phyloP scores from a whole-genome alignment of 305 asterid species.

The Fraxinus nigra region DNA sequence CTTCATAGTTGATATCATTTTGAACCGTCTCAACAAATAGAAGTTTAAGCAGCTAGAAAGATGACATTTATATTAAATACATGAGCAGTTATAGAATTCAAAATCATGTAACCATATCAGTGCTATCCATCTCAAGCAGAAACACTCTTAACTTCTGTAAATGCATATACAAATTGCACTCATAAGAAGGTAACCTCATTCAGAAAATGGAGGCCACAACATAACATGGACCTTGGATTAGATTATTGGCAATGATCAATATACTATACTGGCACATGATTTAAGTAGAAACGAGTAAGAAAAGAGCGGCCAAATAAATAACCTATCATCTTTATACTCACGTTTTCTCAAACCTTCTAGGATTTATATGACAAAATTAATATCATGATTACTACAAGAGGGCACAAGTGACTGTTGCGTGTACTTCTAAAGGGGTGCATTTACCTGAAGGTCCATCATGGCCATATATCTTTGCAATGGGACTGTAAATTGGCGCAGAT shows the following conservation, averaged over 20 bases:
- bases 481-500: constrained; percentile 64
- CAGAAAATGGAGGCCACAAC: not conserved
- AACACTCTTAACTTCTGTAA: not conserved
- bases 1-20: not conserved
- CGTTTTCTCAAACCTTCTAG: not conserved
- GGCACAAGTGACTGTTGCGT: not conserved
- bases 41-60: not conserved
- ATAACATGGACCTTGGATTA: not conserved
- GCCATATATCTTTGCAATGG: constrained; percentile 88
- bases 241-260: not conserved
- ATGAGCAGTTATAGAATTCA: not conserved
- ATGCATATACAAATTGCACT: not conserved
- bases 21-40: not conserved
- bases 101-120: not conserved
- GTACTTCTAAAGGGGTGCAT: not conserved
- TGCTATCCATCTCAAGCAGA: not conserved
- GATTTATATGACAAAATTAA: not conserved
- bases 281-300: too few species aligned
- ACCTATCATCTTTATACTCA: not conserved
- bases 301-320: not conserved
- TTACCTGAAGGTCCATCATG: constrained; percentile 97
- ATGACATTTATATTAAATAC: not conserved
- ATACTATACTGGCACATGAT: not conserved
- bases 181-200: not conserved
- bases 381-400: not conserved